Base-by-base conservation (phyloP, 2,329 filamentous ascomycete species). In the Aureobasidium subglaciale region DNA sequence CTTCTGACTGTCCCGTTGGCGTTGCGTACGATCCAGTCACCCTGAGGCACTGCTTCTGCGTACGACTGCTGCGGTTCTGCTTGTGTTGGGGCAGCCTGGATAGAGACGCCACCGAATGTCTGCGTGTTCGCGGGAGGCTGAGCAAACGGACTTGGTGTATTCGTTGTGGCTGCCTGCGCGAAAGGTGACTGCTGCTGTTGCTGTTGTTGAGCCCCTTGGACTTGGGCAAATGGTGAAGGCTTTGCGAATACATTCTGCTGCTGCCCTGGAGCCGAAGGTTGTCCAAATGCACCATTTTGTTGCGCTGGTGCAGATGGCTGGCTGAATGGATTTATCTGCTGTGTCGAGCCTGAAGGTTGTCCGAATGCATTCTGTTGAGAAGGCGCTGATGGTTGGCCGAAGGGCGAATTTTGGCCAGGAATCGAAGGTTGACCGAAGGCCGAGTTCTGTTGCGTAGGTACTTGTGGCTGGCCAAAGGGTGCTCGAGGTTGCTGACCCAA, bases 401-500 rank as follows among this genome's bases (percentile, higher is more conserved):
- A 59, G 7, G 55, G 30, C 34, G 43, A 20, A 5, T 38, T n/a
- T 35, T 35, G 34, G 29, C 38, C 55, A 24, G 54, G 50, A 8
- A 32, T 25, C 40, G 60, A 58, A 16, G 61, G 56, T 53, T 63
- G 59, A 7, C 61, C 62, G 25, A 64, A 64, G 2, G 56, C 59
- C 1, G 62, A 59, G n/a, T 35, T 40, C 32, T 56, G 55, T 18
- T 40, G 24, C 4, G 41, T 18, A 13, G 38, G 58, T 40, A 59
- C 48, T 35, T 64, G 61, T 13, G 65, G 64, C 43, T 68, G 66
- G 24, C 62, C 63, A 56, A 67, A 66, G 2, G 63, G 58, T 32
- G 57, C 57, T 11, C 56, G 37, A 9, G 50, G 43, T 54, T 56
- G 42, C 57, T 59, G 55, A 61, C 13, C 24, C 46, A 55, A 32